Evolutionary conservation across 345 rosid species (phyloP).

Genomic region (Psidium guajava): DNA sequence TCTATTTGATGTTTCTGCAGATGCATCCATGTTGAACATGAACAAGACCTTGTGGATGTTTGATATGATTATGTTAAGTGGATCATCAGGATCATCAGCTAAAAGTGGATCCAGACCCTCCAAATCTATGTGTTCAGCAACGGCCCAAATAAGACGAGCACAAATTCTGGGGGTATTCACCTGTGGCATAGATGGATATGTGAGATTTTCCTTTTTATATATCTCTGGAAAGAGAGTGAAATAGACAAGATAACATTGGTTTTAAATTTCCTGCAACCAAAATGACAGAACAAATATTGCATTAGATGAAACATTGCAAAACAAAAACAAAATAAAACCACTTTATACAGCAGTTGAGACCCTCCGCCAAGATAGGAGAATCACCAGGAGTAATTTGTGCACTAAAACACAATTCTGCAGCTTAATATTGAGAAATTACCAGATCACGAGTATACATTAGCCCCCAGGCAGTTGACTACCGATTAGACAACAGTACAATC

Average conservation of each 20-base stretch:
- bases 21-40: conserved; percentile 69
- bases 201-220: background rate
- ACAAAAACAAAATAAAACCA: background rate
- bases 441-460: background rate
- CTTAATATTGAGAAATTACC: background rate
- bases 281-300: background rate
- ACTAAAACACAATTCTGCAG: background rate
- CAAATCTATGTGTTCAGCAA: conserved; percentile 85
- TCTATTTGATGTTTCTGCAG: conserved; percentile 72
- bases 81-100: conserved; percentile 98
- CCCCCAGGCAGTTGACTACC: background rate
- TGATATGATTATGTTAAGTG: conserved; percentile 68
- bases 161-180: conserved; percentile 64
- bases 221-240: background rate
- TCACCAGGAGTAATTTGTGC: background rate
- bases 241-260: background rate
- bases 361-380: background rate
- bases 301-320: background rate
- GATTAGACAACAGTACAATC: background rate
- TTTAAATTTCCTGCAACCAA: background rate
- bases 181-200: conserved; percentile 25
- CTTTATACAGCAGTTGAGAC: background rate
- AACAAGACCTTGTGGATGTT: conserved; percentile 83
- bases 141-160: conserved; percentile 85
- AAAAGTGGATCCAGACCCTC: conserved; percentile 98